These are phyloP conservation scores for Leccinum subrobustum DNA, from an alignment of 1,284 basidiomycete genomes.

Conservation along the genomic window DNA sequence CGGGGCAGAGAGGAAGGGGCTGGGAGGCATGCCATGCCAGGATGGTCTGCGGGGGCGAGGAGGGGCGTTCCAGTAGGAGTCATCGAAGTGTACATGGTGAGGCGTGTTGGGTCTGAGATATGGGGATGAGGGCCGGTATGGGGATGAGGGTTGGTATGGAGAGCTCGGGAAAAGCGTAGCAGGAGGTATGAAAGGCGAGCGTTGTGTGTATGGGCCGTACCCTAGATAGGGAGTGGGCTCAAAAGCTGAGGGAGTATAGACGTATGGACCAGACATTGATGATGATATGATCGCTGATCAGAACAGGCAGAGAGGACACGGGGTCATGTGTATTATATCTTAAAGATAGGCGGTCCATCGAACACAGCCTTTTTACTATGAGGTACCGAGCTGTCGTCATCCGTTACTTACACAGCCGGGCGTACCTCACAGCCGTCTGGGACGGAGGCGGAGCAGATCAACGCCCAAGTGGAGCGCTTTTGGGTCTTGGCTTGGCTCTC, in stretches of 20 bases:
- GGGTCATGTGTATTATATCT: conserved; percentile 21
- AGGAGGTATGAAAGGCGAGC: conserved; percentile 44
- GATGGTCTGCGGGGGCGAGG: background rate
- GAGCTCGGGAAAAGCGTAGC: conserved; percentile 35
- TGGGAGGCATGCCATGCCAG: conserved; percentile 19
- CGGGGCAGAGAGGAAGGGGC: conserved; percentile 25
- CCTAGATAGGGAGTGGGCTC: conserved; percentile 33
- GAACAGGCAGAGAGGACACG: background rate
- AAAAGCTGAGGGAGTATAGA: conserved; percentile 36
- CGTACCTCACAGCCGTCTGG: conserved; percentile 17
- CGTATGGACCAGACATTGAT: conserved; percentile 41
- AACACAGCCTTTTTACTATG: conserved; percentile 16
- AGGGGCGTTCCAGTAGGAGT: conserved; percentile 17
- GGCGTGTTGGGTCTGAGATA: conserved; percentile 28
- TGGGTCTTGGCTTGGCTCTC: background rate
- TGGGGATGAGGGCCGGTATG: conserved; percentile 26
- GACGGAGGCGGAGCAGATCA: background rate
- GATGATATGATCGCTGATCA: background rate
- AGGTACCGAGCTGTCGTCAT: conserved; percentile 1
- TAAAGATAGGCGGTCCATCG: conserved; percentile 1
- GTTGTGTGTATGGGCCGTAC: conserved; percentile 29
- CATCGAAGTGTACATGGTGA: conserved; percentile 15
- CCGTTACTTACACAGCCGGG: conserved; percentile 21
- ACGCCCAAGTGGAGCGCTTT: conserved; percentile 1
- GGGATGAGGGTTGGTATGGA: conserved; percentile 28